Percentiles rank a stretch among this genome's conserved stretches.
These are phyloP conservation scores for Vishniacozyma victoriae DNA, from an alignment of 768 basidiomycete genomes.

Conservation along the genomic window DNA sequence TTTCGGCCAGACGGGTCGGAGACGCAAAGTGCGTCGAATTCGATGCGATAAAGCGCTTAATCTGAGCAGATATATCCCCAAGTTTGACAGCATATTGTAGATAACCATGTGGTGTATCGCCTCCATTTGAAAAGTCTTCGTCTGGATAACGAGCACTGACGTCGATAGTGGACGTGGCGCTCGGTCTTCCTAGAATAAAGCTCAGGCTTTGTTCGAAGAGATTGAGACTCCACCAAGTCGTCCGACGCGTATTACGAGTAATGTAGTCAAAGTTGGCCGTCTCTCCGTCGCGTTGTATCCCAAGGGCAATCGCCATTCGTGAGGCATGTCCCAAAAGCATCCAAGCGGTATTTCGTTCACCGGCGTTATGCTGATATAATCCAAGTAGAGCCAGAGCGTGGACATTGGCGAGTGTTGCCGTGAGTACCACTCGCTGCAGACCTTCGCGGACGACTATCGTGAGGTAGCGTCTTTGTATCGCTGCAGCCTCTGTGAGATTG, in stretches of 20 bases:
- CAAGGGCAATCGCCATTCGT: constrained; percentile 10
- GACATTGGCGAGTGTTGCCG: constrained; percentile 11
- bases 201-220: constrained; percentile 10
- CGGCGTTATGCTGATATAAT: constrained; percentile 17
- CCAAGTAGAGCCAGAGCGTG: constrained; percentile 11
- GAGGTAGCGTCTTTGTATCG: constrained; percentile 9
- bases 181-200: constrained; percentile 8
- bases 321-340: constrained; percentile 11
- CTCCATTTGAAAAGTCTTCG: constrained; percentile 1
- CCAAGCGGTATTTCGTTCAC: constrained; percentile 15
- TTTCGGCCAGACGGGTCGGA: not conserved
- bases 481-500: not conserved
- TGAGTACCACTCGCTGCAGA: constrained; percentile 4
- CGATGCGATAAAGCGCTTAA: constrained; percentile 5
- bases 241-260: constrained; percentile 9
- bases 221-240: constrained; percentile 12
- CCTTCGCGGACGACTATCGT: constrained; percentile 10
- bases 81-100: not conserved
- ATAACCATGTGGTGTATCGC: not conserved
- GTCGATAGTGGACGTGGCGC: constrained; percentile 4
- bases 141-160: constrained; percentile 4
- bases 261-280: constrained; percentile 9
- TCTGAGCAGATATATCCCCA: not conserved
- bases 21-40: constrained; percentile 2
- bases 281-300: constrained; percentile 15